Evolutionary conservation across 257 asterid genomes (phyloP).

Genomic region (Solanum sparsipilum): DNA sequence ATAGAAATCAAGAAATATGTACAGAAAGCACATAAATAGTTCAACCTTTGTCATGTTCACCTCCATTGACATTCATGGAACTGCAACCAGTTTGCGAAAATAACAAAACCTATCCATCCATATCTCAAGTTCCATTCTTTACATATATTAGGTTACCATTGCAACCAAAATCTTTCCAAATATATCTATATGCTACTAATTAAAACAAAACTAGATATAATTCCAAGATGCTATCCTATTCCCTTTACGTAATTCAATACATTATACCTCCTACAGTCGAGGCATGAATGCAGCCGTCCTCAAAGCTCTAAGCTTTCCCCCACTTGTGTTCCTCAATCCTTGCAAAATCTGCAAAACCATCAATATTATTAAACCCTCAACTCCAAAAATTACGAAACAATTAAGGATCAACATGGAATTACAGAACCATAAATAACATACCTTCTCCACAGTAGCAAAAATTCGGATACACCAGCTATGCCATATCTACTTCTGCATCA

Average conservation of each 20-base stretch:
- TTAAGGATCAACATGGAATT: not conserved
- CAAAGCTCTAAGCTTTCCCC: not conserved
- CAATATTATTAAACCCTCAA: not conserved
- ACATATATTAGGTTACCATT: not conserved
- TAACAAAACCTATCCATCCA: not conserved
- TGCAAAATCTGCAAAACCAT: constrained; percentile 2
- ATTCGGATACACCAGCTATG: not conserved
- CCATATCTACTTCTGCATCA: constrained; percentile 23
- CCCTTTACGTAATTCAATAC: not conserved
- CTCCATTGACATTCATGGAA: not conserved
- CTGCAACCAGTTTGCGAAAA: not conserved
- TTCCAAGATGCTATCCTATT: not conserved
- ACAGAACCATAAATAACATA: not conserved
- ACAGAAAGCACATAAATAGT: not conserved
- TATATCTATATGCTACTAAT: not conserved
- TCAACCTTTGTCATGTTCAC: not conserved
- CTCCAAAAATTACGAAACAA: not conserved
- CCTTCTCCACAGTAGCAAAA: constrained; percentile 7
- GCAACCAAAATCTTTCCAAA: not conserved
- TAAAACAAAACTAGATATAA: not conserved
- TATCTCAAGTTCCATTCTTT: not conserved
- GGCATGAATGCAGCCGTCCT: not conserved
- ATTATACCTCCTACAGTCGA: constrained; percentile 20
- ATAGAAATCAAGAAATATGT: not conserved
- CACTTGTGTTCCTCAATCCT: not conserved